Base-by-base conservation (phyloP, 495 filamentous ascomycete species). In the Saxophila tyrrhenica region DNA sequence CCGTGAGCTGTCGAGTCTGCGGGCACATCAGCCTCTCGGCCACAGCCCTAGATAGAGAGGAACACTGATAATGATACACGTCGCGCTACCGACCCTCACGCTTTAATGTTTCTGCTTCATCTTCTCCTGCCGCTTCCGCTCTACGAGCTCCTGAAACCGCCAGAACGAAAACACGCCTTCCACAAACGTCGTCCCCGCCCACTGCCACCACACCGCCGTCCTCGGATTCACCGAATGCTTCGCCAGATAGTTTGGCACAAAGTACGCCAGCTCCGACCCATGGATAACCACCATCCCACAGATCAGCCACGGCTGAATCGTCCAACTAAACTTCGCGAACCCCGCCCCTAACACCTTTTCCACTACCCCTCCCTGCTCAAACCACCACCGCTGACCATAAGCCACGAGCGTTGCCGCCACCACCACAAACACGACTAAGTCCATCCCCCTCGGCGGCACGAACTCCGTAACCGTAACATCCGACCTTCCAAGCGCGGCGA, bases 201-300 rank as follows among this genome's bases (percentile, higher is more conserved):
- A 89, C 39, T 62, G 60, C 69, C 74, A 80, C 83, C 84, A 89
- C 48, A 81, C 48, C 35, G 51, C 39, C 25, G 73, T 75, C 10
- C 72, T 64, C 25, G 72, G 59, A 22, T 69, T 64, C n/a, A 87
- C 78, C 2, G 69, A 70, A 67, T 84, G 74, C 62, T 72, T 80
- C 52, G 64, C 61, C 65, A 88, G 64, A 55, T 73, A 72, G 44
- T 62, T 66, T 24, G 65, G 62, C 17, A 70, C 72, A 66, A 88
- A 69, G 53, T 73, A 55, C 10, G 57, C 47, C 42, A 70, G 62
- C 69, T 89, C 85, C 1, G 63, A 38, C 0, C 67, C 13, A 68
- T 89, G 86, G 41, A 79, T 64, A 0, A 52, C 71, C 0, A 79
- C 0, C 52, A 86, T 71, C 1, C 63, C 24, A 2, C 62, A 54